Percentiles rank a stretch among this genome's conserved stretches.
These are phyloP conservation scores for Saturnispora saitoi DNA, from an alignment of 805 yeast genomes.

Conservation along the genomic window DNA sequence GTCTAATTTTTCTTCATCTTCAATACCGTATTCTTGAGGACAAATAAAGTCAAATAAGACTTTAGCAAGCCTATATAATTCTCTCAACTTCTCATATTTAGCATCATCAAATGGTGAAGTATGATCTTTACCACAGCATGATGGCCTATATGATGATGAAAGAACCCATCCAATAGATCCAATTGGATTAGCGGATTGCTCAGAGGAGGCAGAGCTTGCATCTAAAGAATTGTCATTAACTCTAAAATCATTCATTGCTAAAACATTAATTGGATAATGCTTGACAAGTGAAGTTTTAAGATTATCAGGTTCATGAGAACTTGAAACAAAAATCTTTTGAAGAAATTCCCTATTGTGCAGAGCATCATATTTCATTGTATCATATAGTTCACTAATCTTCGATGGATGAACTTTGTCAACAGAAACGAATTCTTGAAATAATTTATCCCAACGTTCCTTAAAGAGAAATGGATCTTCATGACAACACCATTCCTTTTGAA, in stretches of 20 bases:
- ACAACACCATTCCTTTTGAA: constrained; percentile 90
- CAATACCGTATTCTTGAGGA: constrained; percentile 98
- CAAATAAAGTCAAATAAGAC: constrained; percentile 94
- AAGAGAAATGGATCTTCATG: constrained; percentile 88
- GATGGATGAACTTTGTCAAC: constrained; percentile 97
- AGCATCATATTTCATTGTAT: constrained; percentile 98
- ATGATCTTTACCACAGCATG: constrained; percentile 11
- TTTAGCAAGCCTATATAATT: constrained; percentile 81
- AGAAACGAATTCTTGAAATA: constrained; percentile 82
- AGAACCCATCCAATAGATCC: constrained; percentile 73
- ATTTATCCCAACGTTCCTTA: constrained; percentile 94
- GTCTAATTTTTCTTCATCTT: constrained; percentile 89
- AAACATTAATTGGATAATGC: constrained; percentile 62
- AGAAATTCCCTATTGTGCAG: constrained; percentile 87
- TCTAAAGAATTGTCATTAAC: constrained; percentile 36
- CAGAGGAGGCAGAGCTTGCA: constrained; percentile 18
- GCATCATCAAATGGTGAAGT: constrained; percentile 65
- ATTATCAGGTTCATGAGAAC: constrained; percentile 27
- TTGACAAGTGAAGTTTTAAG: constrained; percentile 47
- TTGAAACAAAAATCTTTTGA: constrained; percentile 71
- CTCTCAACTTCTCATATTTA: constrained; percentile 72
- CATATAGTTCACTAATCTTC: constrained; percentile 91
- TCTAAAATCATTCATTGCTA: constrained; percentile 70
- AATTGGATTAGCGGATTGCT: constrained; percentile 29
- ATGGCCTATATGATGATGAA: constrained; percentile 25